These are phyloP conservation scores for Chalciporus sp. DNA, from an alignment of 1,284 basidiomycete genomes.

Conservation along the genomic window DNA sequence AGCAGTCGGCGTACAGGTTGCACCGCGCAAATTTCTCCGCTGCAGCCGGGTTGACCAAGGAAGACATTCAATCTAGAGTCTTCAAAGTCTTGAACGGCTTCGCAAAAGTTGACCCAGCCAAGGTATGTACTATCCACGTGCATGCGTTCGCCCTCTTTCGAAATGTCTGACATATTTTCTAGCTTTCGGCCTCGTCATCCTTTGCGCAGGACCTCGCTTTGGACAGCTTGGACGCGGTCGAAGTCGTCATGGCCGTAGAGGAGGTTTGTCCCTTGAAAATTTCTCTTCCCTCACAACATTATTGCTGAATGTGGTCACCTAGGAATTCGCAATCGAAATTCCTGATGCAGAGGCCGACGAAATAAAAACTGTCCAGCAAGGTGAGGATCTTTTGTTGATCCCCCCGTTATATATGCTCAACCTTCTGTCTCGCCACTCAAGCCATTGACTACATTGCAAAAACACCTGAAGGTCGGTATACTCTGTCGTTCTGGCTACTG, in stretches of 20 bases:
- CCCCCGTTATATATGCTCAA: constrained; percentile 8
- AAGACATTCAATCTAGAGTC: constrained; percentile 82
- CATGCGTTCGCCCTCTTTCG: constrained; percentile 7
- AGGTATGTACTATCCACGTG: constrained; percentile 53
- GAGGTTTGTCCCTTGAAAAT: constrained; percentile 61
- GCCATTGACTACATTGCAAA: constrained; percentile 98
- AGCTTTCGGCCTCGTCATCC: constrained; percentile 77
- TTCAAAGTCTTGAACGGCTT: constrained; percentile 91
- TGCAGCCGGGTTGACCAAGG: constrained; percentile 71
- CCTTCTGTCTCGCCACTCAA: constrained; percentile 36
- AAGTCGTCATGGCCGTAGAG: constrained; percentile 99
- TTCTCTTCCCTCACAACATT: neutral
- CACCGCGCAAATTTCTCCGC: constrained; percentile 74
- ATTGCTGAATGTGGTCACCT: constrained; percentile 4
- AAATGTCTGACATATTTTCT: constrained; percentile 6
- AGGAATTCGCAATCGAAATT: constrained; percentile 93
- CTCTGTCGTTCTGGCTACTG: neutral
- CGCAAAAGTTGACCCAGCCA: constrained; percentile 89
- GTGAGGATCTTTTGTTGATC: constrained; percentile 45
- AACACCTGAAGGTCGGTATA: constrained; percentile 79
- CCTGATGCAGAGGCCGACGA: constrained; percentile 98
- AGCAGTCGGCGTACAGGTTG: constrained; percentile 34
- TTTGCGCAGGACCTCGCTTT: constrained; percentile 92
- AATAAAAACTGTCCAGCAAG: constrained; percentile 93
- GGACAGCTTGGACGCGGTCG: constrained; percentile 96